A percentile compares a stretch with the other conserved stretches of the same genome.
Conservation (phyloP, 176 grass and related monocot genomes). For the Typha latifolia region DNA sequence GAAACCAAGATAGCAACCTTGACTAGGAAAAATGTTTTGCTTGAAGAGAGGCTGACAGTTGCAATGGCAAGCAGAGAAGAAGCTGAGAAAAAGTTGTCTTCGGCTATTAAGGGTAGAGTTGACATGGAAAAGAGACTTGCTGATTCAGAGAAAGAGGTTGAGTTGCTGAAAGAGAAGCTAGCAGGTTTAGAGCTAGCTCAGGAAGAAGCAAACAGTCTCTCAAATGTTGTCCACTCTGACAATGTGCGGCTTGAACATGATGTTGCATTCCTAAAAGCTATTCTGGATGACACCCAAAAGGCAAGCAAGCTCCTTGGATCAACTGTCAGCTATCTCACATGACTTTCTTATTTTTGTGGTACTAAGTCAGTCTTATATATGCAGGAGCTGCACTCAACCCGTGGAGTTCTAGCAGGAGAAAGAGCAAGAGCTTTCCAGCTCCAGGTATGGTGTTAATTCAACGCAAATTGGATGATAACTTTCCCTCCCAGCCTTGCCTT, state of each 20-base stretch:
- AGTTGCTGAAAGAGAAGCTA: constrained; percentile 64
- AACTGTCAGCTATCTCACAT: not conserved
- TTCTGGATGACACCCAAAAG: constrained; percentile 90
- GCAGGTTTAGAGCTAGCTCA: constrained; percentile 65
- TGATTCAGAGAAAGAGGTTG: constrained; percentile 48
- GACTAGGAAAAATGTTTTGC: constrained; percentile 37
- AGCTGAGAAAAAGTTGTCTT: constrained; percentile 55
- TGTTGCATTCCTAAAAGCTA: constrained; percentile 82
- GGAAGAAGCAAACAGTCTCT: constrained; percentile 75
- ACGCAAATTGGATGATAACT: not conserved
- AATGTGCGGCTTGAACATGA: constrained; percentile 88
- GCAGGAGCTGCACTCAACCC: constrained; percentile 74
- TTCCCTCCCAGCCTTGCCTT: constrained; percentile 3
- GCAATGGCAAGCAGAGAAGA: constrained; percentile 44
- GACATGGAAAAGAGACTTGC: constrained; percentile 61
- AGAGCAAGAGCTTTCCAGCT: constrained; percentile 65
- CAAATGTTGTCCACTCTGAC: constrained; percentile 70
- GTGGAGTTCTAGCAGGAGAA: constrained; percentile 70
- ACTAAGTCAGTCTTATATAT: not conserved
- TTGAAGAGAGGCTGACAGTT: constrained; percentile 56
- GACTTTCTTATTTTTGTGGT: not conserved
- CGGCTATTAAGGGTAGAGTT: constrained; percentile 54
- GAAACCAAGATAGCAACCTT: constrained; percentile 52
- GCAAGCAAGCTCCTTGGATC: constrained; percentile 21
- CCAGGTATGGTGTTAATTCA: constrained; percentile 41